Base-by-base conservation (phyloP, 2,329 filamentous ascomycete genomes). In the Juglanconis oblonga region DNA sequence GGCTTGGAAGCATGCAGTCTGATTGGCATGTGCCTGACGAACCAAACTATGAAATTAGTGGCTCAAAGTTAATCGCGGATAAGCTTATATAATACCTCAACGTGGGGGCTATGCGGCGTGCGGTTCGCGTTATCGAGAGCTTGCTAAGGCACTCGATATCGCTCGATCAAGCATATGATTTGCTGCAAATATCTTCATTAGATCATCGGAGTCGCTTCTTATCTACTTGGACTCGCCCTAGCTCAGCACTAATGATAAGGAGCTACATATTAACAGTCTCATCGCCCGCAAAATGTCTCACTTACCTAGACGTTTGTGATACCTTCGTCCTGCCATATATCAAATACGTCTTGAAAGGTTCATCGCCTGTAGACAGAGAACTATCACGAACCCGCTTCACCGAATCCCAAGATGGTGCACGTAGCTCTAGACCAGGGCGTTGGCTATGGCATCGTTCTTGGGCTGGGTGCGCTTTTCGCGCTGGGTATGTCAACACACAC, bases 391-490 rank as follows among this genome's bases (percentile, higher is more conserved):
- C 14, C 29, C 9, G 8, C 44, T 29, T 48, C 45, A 10, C 9
- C 17, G 31, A 8, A 31, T 31, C 17, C 9, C 55, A 70, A 55
- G 52, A 72, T 71, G 70, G 65, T 62, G 56, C 62, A 65, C 3
- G 64, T 77, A 29, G 75, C 81, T 35, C 71, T 84, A 14, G 74
- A 75, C 64, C 85, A 89, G 68, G 85, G 83, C 58, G 88, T 87
- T 64, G 90, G 90, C 68, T 93, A 93, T 82, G 90, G 89, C 69
- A 87, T 93, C 66, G 84, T 93, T 54, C 75, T 93, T 38, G 90
- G 90, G 17, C 74, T 93, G 14, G 90, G 90, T 24, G 86, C 89
- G 67, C 81, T 84, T 32, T 93, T 93, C 74, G 87, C 90, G 44
- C 76, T 92, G 61, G 85, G 87, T 71, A 61, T 59, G 70, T 52